phyloP scores from a whole-genome alignment of 2,329 filamentous ascomycete species.

The Macrophomina phaseolina region DNA sequence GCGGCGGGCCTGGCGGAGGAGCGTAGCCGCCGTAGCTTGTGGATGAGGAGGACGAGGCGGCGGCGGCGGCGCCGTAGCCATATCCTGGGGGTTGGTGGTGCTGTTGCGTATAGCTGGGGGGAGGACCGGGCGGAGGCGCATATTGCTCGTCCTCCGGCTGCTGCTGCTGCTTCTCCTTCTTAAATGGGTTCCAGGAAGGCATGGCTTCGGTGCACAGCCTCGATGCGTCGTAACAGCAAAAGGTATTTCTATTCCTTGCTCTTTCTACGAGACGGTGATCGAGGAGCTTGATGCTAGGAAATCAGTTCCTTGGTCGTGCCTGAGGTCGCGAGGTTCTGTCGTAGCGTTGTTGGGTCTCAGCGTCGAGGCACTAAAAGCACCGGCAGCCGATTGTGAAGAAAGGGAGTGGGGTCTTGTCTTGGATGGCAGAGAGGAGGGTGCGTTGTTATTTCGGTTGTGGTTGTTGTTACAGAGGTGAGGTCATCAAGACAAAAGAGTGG shows the following conservation, averaged over 20 bases:
- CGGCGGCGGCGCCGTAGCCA: conserved; percentile 29
- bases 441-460: neutral
- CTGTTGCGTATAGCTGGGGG: conserved; percentile 31
- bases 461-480: neutral
- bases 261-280: neutral
- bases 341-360: neutral
- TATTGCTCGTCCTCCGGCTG: conserved; percentile 13
- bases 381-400: neutral
- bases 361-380: neutral
- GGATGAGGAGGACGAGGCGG: conserved; percentile 23
- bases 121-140: conserved; percentile 32
- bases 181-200: conserved; percentile 18
- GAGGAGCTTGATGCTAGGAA: too few species aligned
- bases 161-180: conserved; percentile 17
- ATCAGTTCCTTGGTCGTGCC: too few species aligned
- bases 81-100: conserved; percentile 28
- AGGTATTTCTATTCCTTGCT: neutral
- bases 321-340: too few species aligned
- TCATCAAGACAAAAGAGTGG: conserved; percentile 1
- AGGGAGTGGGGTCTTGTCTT: neutral
- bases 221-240: neutral
- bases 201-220: neutral
- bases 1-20: conserved; percentile 32
- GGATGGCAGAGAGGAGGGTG: neutral
- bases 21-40: conserved; percentile 29